Conservation (phyloP, 352 stramenopile genomes). For the Pythium angustatum region DNA sequence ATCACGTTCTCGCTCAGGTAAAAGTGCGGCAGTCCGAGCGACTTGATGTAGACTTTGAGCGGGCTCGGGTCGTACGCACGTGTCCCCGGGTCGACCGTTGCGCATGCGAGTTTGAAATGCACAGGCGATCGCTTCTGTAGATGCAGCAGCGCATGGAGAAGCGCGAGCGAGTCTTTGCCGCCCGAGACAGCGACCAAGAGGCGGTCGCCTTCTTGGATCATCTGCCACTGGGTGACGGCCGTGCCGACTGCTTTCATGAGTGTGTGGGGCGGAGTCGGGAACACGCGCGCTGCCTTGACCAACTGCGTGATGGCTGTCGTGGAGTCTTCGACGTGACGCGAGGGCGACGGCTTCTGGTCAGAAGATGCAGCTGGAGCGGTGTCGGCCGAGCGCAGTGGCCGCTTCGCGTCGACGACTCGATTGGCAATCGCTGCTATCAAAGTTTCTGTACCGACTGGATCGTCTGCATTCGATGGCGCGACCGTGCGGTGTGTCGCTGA, state of each 20-base stretch:
- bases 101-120: constrained; percentile 92
- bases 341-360: no score
- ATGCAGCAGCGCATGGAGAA: constrained; percentile 93
- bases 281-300: constrained; percentile 27
- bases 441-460: no score
- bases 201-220: constrained; percentile 93
- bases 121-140: constrained; percentile 88
- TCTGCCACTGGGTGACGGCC: constrained; percentile 89
- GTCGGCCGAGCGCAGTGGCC: no score
- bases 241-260: constrained; percentile 54
- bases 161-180: constrained; percentile 95
- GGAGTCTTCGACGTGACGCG: no score
- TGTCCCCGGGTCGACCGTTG: constrained; percentile 95
- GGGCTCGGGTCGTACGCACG: constrained; percentile 93
- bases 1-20: constrained; percentile 90
- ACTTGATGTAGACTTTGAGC: constrained; percentile 93
- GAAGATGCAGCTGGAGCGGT: no score
- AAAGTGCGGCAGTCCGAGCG: constrained; percentile 92
- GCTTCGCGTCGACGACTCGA: no score
- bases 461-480: no score
- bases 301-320: no score
- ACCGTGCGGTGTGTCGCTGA: no score
- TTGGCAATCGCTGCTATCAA: no score
- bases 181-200: constrained; percentile 92
- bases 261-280: constrained; percentile 46